Base-by-base conservation (phyloP, 2,329 filamentous ascomycete genomes). In the Grosmannia penicillata region DNA sequence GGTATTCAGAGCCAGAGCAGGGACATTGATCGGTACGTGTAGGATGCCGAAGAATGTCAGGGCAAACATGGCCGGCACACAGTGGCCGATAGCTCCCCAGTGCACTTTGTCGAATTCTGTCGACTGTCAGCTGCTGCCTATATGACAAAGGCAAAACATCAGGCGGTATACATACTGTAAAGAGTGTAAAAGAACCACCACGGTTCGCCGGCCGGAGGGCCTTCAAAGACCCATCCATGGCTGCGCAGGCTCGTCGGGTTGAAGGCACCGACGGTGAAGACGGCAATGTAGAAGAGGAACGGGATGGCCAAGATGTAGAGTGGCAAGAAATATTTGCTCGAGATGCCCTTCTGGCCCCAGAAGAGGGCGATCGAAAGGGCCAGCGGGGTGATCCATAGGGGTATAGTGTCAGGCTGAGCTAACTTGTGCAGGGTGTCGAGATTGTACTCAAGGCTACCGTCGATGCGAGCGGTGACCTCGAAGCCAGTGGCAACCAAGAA, bases 111-210 rank as follows among this genome's bases (percentile, higher is more conserved):
- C 66, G 51, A 94, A 84, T 52, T 91, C 83, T 91, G 44, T 1
- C 27, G 6, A 36, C 6, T 38, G 53, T 40, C 51, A 56, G 19
- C n/a, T n/a, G n/a, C n/a, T n/a, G 27, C 2, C n/a, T 18, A 14
- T 49, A 36, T 48, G 41, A 10, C 33, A 27, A 24, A 18, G 1
- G 4, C 17, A 21, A 26, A 23, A n/a, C 4, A 13, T 23, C 27
- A 6, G 26, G n/a, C 11, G 8, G 14, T 14, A 62, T 75, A 69
- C 76, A 68, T 66, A 89, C 83, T 78, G 59, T 94, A 98, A 34
- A 96, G 71, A 1, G 85, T 93, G 60, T 94, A 98, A 52, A 98
- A 98, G 54, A 91, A 86, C 73, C 91, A 98, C 75, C 93, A 98
- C 0, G 91, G 86, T 49, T 93, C 84, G 11, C 75, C 82, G 9